phyloP scores from a whole-genome alignment of 208 protist species.

The Trypanosoma conorhini region DNA sequence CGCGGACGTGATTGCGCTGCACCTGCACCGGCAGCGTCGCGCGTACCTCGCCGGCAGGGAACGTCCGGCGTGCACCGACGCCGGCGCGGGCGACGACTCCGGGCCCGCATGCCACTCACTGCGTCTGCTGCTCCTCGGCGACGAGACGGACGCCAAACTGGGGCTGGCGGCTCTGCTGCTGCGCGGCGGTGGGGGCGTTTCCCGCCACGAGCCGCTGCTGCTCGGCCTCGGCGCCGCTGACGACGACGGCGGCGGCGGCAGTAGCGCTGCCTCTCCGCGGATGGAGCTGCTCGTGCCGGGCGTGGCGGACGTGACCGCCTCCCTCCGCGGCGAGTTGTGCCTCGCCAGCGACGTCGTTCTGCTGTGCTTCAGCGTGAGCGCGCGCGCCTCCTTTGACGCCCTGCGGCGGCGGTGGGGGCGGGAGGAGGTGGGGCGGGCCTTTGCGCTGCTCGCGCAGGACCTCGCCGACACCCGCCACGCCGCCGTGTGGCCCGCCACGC shows the following conservation, averaged over 20 bases:
- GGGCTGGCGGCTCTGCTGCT: conserved; percentile 10
- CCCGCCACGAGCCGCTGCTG: not conserved
- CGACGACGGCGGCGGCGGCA: not conserved
- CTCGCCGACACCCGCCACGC: not conserved
- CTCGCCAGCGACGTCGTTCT: conserved; percentile 42
- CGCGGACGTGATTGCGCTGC: conserved; percentile 42
- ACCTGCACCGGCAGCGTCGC: conserved; percentile 38
- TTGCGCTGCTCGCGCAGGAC: conserved; percentile 14
- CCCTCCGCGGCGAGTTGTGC: conserved; percentile 40
- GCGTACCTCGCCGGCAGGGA: conserved; percentile 28
- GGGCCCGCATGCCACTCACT: not conserved
- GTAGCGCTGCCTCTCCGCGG: not conserved
- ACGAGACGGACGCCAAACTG: conserved; percentile 21
- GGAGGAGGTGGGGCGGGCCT: conserved; percentile 21
- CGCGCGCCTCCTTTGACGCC: conserved; percentile 22
- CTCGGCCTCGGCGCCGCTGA: conserved; percentile 7
- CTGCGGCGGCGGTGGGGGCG: conserved; percentile 25
- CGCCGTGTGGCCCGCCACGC: conserved; percentile 17
- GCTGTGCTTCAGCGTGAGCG: conserved; percentile 33
- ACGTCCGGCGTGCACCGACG: not conserved
- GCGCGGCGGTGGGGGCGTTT: not conserved
- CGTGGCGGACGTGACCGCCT: conserved; percentile 16
- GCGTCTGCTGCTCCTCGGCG: conserved; percentile 33
- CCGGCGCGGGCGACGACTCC: not conserved
- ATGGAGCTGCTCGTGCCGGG: conserved; percentile 30